Evolutionary conservation across 192 early-diverging fungal species (phyloP).

Genomic region (Funneliformis mosseae): DNA sequence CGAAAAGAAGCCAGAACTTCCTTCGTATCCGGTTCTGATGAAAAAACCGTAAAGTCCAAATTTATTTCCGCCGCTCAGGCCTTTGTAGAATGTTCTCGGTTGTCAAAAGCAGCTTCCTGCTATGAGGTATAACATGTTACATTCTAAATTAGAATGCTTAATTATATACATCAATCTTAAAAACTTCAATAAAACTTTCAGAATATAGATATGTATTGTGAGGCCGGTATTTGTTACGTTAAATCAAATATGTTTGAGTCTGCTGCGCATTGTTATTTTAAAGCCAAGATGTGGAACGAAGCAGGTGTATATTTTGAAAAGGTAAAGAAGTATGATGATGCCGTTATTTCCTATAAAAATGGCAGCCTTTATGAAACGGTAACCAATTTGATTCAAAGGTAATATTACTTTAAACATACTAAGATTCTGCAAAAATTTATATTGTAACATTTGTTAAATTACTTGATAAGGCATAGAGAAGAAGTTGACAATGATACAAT

Average conservation of each 20-base stretch:
- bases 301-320: conserved; percentile 17
- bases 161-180: no score
- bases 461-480: conserved; percentile 1
- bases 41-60: not conserved
- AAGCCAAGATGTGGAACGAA: not conserved
- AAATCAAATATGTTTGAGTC: not conserved
- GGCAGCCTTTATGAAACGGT: not conserved
- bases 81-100: conserved; percentile 6
- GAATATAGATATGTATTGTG: not conserved
- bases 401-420: not conserved
- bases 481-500: not conserved
- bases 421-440: not conserved
- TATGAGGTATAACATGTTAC: no score
- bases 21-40: conserved; percentile 6
- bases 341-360: conserved; percentile 12
- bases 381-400: conserved; percentile 17
- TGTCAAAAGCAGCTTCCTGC: conserved; percentile 1
- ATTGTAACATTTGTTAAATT: not conserved
- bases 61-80: not conserved
- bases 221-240: not conserved
- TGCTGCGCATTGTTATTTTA: conserved; percentile 6
- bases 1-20: conserved; percentile 3
- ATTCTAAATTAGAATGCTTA: no score
- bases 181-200: no score
- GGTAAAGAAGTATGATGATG: conserved; percentile 22